Evolutionary conservation across 768 basidiomycete genomes (phyloP).

Genomic region (Termitomyces sp.): DNA sequence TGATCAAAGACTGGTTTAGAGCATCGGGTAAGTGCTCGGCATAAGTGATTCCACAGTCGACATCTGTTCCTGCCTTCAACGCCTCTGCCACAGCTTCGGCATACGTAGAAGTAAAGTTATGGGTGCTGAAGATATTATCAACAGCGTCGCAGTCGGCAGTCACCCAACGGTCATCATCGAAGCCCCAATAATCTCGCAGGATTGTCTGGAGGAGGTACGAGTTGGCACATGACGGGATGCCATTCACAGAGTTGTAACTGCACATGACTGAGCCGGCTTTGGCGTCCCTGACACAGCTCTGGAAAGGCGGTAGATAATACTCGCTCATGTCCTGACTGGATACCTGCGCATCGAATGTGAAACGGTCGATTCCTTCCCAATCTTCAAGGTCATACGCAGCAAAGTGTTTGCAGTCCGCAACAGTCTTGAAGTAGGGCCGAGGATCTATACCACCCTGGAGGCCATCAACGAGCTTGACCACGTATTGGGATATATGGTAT

Average conservation of each 20-base stretch:
- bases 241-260: slow-evolving; percentile 59
- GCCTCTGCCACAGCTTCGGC: slow-evolving; percentile 44
- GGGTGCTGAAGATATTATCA: slow-evolving; percentile 43
- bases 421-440: slow-evolving; percentile 40
- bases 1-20: slow-evolving; percentile 41
- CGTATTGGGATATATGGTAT: slow-evolving; percentile 46
- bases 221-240: slow-evolving; percentile 50
- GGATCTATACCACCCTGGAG: slow-evolving; percentile 56
- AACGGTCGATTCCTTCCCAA: slow-evolving; percentile 46
- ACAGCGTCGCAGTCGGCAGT: slow-evolving; percentile 54
- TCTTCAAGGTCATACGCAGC: slow-evolving; percentile 56
- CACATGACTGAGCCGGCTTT: slow-evolving; percentile 57
- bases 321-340: slow-evolving; percentile 49
- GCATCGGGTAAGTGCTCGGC: slow-evolving; percentile 38
- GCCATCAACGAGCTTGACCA: slow-evolving; percentile 46
- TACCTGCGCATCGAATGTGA: slow-evolving; percentile 46
- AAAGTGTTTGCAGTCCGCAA: slow-evolving; percentile 57
- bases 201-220: slow-evolving; percentile 47
- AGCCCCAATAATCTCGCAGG: slow-evolving; percentile 46
- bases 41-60: slow-evolving; percentile 50
- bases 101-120: slow-evolving; percentile 39
- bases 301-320: slow-evolving; percentile 51
- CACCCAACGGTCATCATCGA: slow-evolving; percentile 47
- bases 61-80: slow-evolving; percentile 47
- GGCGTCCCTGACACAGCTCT: slow-evolving; percentile 53